phyloP scores from a whole-genome alignment of 371 early-diverging fungal genomes.

The Mortierella sp. region DNA sequence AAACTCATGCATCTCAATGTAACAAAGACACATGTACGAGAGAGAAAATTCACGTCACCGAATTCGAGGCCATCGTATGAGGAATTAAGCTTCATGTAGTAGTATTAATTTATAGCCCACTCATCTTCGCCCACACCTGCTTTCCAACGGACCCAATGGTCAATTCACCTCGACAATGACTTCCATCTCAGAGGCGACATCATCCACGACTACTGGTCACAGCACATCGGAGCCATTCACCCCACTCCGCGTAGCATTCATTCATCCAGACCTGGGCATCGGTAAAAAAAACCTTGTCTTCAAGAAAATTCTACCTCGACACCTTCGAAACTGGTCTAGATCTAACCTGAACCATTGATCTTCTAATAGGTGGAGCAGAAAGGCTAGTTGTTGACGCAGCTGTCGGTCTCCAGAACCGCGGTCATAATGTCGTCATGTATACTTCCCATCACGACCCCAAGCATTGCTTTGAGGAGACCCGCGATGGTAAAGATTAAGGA shows the following conservation, averaged over 20 bases:
- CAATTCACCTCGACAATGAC: background rate
- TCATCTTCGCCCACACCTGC: background rate
- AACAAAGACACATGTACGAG: too few relatives aligned
- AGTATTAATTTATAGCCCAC: background rate
- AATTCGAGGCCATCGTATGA: background rate
- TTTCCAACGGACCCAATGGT: background rate
- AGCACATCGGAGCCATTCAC: constrained; percentile 13
- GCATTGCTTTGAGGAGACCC: constrained; percentile 95
- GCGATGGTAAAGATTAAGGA: constrained; percentile 70
- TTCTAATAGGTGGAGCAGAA: constrained; percentile 89
- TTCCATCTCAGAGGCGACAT: background rate
- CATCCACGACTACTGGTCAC: background rate
- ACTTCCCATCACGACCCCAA: constrained; percentile 91
- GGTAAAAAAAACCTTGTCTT: constrained; percentile 57
- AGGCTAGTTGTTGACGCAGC: constrained; percentile 96
- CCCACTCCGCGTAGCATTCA: constrained; percentile 74
- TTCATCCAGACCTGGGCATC: constrained; percentile 95
- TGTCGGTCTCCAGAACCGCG: constrained; percentile 79
- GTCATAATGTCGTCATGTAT: constrained; percentile 86
- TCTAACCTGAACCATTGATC: background rate
- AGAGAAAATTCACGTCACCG: background rate
- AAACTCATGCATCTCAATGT: background rate
- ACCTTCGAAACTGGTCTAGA: too few relatives aligned
- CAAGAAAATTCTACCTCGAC: background rate
- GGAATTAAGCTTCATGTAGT: background rate